Evolutionary conservation across 768 basidiomycete genomes (phyloP).

Genomic region (Boletus rubroflammeus): DNA sequence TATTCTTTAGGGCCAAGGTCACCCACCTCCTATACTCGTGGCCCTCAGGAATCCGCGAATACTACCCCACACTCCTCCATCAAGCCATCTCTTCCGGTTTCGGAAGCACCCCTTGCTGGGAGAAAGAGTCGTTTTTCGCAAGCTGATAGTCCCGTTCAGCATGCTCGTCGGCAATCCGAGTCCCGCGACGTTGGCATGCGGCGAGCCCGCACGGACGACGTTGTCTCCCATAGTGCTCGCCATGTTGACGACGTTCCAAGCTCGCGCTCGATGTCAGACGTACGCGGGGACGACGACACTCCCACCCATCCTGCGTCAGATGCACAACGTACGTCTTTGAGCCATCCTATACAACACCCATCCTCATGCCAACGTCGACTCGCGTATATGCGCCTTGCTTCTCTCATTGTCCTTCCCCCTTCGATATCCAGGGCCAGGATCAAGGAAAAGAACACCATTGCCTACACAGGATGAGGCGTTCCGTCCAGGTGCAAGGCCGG

Average conservation of each 20-base stretch:
- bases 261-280: slow-evolving; percentile 16
- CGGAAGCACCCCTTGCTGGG: slow-evolving; percentile 5
- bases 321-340: slow-evolving; percentile 38
- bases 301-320: slow-evolving; percentile 24
- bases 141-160: slow-evolving; percentile 11
- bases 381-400: slow-evolving; percentile 20
- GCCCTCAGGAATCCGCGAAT: slow-evolving; percentile 22
- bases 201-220: slow-evolving; percentile 21
- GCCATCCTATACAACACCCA: slow-evolving; percentile 26
- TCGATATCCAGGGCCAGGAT: slow-evolving; percentile 26
- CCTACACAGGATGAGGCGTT: slow-evolving; percentile 35
- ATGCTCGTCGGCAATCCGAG: slow-evolving; percentile 10
- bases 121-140: slow-evolving; percentile 26
- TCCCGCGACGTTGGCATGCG: slow-evolving; percentile 14
- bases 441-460: slow-evolving; percentile 36
- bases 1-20: slow-evolving; percentile 42
- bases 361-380: slow-evolving; percentile 28
- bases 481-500: slow-evolving; percentile 19
- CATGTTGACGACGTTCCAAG: slow-evolving; percentile 19
- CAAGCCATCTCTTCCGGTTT: slow-evolving; percentile 16
- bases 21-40: slow-evolving; percentile 33
- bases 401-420: slow-evolving; percentile 16
- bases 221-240: slow-evolving; percentile 6
- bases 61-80: slow-evolving; percentile 7
- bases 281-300: slow-evolving; percentile 19